Evolutionary conservation across 192 early-diverging fungal species (phyloP), one percentile per base, ranked within the genome.

Genomic region (Thamnidium elegans): DNA sequence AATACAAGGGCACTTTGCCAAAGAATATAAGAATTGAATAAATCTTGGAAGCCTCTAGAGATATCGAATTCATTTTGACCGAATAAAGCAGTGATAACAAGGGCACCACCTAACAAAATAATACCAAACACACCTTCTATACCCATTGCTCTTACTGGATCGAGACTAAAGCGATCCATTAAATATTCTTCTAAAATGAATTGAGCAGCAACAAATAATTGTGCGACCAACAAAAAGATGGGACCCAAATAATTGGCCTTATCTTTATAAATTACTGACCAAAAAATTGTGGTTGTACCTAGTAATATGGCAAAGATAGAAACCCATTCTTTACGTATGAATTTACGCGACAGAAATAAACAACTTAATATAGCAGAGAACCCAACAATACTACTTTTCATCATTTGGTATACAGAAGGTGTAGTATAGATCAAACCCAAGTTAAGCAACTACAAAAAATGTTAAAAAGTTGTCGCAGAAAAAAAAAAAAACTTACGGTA

Each of bases 141-240:
- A 23, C 68, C 62, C 68, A 70, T 70, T 26, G 68, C 68, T 8
- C 62, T 53, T 4, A 70, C 54, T 34, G 68, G 68, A 58, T 70
- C 62, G 20, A 70, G 46, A 2, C 63, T 52, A 9, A 50, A 64
- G n/a, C 53, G 50, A 43, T 70, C 62, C 68, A 70, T 70, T 17
- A 70, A 55, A 26, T 63, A 64, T 51, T 70, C 68, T 44, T 70
- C 68, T 10, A 70, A 32, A 11, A 70, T 62, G 32, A 63, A 70
- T 51, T 70, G 68, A 21, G 21, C 17, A 3, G 68, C 62, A 2
- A 64, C 62, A 42, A 70, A 70, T 3, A 70, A 15, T 34, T 70
- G 68, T 21, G 60, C 43, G 17, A 54, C 46, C 32, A 70, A 34
- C n/a, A 70, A 26, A 10, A 48, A 50, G 31, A 63, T 17, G 9